Percentiles rank a stretch among this genome's conserved stretches.
Evolutionary conservation across 768 basidiomycete species (phyloP).

Genomic region (Sistotremastrum niveocremeum): DNA sequence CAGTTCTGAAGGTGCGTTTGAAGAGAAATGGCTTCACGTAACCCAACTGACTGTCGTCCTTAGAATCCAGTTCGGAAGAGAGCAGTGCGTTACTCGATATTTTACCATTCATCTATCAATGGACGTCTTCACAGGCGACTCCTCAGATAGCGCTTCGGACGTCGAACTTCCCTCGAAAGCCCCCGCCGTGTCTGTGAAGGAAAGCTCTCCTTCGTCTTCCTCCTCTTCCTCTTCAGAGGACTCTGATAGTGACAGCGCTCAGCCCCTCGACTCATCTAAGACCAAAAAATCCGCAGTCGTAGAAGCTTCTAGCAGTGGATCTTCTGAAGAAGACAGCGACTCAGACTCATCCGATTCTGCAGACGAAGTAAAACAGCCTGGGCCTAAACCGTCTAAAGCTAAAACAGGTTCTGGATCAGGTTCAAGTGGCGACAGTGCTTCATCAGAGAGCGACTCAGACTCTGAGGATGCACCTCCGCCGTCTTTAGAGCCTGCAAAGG

Average conservation of each 20-base stretch:
- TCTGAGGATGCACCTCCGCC: constrained; percentile 7
- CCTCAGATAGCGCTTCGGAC: too few species aligned
- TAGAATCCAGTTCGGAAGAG: constrained; percentile 14
- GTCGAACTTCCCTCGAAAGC: too few species aligned
- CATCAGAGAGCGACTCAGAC: constrained; percentile 8
- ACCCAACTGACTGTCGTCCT: not conserved
- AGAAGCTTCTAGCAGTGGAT: constrained; percentile 2
- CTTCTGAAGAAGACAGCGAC: constrained; percentile 10
- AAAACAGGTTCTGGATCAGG: constrained; percentile 3
- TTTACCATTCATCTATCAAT: constrained; percentile 2
- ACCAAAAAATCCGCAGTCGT: not conserved
- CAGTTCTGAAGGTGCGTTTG: constrained; percentile 14
- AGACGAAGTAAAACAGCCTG: not conserved
- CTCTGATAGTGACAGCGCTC: not conserved
- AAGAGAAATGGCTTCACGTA: too few species aligned
- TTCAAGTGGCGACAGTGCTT: constrained; percentile 1
- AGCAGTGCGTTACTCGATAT: not conserved
- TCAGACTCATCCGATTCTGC: constrained; percentile 11
- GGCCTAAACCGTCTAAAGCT: not conserved
- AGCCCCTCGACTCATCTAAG: not conserved
- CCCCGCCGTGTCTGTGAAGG: constrained; percentile 5
- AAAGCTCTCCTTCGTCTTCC: constrained; percentile 13
- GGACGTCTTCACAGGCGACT: not conserved
- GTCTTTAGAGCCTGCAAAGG: not conserved
- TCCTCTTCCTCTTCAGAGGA: constrained; percentile 8